Base-by-base conservation (phyloP, 306 rosid species). In the Cucurbita pepo region DNA sequence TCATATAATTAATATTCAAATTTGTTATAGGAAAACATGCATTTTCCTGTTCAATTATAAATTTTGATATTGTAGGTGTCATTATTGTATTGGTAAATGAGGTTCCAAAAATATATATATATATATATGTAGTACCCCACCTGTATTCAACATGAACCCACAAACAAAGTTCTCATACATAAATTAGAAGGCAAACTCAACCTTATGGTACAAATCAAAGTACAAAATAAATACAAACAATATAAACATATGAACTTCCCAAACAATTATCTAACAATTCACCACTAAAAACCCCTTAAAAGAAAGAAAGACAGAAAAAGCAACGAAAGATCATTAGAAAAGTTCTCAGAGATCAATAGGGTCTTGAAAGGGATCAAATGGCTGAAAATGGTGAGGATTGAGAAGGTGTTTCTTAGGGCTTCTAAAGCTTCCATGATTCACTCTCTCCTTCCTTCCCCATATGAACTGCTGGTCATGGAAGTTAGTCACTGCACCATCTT, bases 391-490 rank as follows among this genome's bases (percentile, higher is more conserved):
- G 37, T 41, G 54, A 55, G 75, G 53, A 54, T 36, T 36, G 64
- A 72, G 50, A 54, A 72, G 75, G 10, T 54, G 40, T 72, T 55
- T 38, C 2, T 36, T n/a, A 5, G 75, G 75, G 22, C 75, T 61
- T 55, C 75, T 34, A 36, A 72, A 54, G 52, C 75, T 72, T 54
- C 75, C 64, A 72, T 72, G 75, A 16, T 72, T 55, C 1, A 55
- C 4, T 72, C 36, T 72, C 13, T 36, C 62, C 63, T 72, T 72
- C 47, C 64, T 43, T 44, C 52, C 80, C 71, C 54, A 43, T 34
- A 41, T 19, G 71, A 43, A 44, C 3, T 19, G 16, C 2, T 43
- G 48, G n/a, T 62, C 1, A 0, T 9, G 69, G 40, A 38, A 40
- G 2, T 2, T 30, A 30, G 34, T 62, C 50, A 10, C 22, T 19